These are phyloP conservation scores for Talaromyces sp. DNA, from an alignment of 2,329 filamentous ascomycete species.

Conservation along the genomic window DNA sequence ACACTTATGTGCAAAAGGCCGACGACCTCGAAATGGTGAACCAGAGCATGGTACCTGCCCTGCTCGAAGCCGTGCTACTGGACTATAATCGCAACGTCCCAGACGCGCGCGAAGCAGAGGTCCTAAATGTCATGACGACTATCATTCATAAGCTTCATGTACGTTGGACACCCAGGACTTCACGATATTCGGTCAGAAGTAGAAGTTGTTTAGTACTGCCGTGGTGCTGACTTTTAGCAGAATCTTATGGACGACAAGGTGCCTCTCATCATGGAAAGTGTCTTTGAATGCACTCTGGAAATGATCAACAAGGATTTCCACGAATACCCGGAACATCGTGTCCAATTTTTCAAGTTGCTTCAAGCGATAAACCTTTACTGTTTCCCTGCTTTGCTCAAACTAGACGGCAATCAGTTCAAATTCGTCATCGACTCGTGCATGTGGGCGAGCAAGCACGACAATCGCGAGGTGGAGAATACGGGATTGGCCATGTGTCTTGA, in stretches of 20 bases:
- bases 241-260: constrained; percentile 97
- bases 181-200: constrained; percentile 47
- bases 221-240: constrained; percentile 45
- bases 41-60: constrained; percentile 87
- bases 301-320: constrained; percentile 99
- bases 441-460: constrained; percentile 99
- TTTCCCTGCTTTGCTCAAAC: constrained; percentile 88
- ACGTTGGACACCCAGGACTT: constrained; percentile 56
- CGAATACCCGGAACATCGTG: constrained; percentile 95
- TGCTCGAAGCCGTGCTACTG: constrained; percentile 86
- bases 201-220: constrained; percentile 15
- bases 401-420: constrained; percentile 96
- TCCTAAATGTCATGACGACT: constrained; percentile 94
- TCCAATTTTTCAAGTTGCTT: constrained; percentile 98
- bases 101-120: constrained; percentile 91
- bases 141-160: constrained; percentile 96
- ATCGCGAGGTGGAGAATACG: constrained; percentile 92
- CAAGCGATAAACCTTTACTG: constrained; percentile 95
- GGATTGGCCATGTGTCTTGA: constrained; percentile 98
- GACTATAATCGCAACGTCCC: constrained; percentile 98
- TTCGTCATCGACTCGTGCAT: constrained; percentile 99
- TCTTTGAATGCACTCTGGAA: constrained; percentile 95
- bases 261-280: constrained; percentile 93
- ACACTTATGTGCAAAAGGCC: constrained; percentile 96
- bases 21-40: constrained; percentile 93